Evolutionary conservation across 139 green algal species (phyloP), one percentile per base, ranked within the genome.

Genomic region (Pseudopediastrum boryanum): DNA sequence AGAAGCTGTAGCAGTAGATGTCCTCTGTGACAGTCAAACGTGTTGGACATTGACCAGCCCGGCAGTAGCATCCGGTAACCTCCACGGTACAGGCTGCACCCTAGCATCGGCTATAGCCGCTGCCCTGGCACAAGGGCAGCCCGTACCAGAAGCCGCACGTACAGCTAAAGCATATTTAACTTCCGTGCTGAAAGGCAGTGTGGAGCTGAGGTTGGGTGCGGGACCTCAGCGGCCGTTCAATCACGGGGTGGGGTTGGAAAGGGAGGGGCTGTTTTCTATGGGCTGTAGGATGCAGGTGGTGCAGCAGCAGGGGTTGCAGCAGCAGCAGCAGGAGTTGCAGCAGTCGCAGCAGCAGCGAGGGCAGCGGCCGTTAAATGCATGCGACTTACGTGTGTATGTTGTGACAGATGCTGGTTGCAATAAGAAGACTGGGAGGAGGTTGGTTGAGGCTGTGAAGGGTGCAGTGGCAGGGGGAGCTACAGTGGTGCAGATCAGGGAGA

Each of bases 71-170:
- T 96, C 95, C 2, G 33, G 38, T 42, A 98, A 98, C 88, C 94
- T 90, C 29, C 96, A 99, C 77, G 96, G 96, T 64, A 99, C 93
- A 3, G 94, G 96, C 27, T 99, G 96, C 88, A 98, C 92, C 2
- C 87, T 98, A 27, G 92, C 94, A 4, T 87, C 91, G 3, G 89
- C 91, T 29, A 94, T 98, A 23, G 92, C 96, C 2, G 90, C 93
- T 3, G 79, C 91, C 56, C 85, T 99, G n/a, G 93, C 95, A n/a
- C 87, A 93, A 65, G 96, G 94, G 4, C 62, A 77, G 1, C 33
- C 81, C 13, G 46, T 92, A 1, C 46, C 81, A 1, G 36, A 66
- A 2, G 95, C 95, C 0, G 89, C 97, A 19, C 27, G 52, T 7
- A 59, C 52, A 1, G 94, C 92, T 25, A 92, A 92, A 44, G 76